A percentile compares a stretch with the other conserved stretches of the same genome.
Evolutionary conservation across 129 eudicot species (phyloP).

Genomic region (Pulicaria dysenterica): DNA sequence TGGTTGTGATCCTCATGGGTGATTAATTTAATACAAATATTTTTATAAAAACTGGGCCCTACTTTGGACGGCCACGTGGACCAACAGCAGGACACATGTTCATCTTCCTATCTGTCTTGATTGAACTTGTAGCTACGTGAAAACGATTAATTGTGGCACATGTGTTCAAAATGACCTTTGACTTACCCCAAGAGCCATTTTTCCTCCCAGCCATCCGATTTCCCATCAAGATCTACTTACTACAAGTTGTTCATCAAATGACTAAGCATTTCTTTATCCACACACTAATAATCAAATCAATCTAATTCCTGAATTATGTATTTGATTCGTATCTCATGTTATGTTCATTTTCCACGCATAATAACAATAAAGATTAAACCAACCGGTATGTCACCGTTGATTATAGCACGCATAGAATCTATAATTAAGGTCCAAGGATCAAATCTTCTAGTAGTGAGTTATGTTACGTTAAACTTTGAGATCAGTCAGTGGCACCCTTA

Average conservation of each 20-base stretch:
- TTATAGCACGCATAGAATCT: too few relatives aligned
- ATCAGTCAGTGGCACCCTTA: too few relatives aligned
- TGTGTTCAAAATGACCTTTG: conserved; percentile 25
- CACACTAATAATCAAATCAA: not conserved
- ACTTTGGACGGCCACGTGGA: conserved; percentile 37
- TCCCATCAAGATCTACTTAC: conserved; percentile 3
- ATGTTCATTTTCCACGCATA: conserved; percentile 10
- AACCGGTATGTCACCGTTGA: not conserved
- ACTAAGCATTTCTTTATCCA: not conserved
- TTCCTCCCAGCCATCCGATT: conserved; percentile 37
- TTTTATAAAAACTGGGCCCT: conserved; percentile 10
- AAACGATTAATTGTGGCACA: conserved; percentile 41
- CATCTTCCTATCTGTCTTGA: conserved; percentile 29
- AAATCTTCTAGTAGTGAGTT: too few relatives aligned
- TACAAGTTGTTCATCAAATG: not conserved
- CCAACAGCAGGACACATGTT: conserved; percentile 40
- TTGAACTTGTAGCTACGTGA: conserved; percentile 24
- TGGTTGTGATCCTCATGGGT: conserved; percentile 24
- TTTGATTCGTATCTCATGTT: conserved; percentile 10
- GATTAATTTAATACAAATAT: conserved; percentile 10
- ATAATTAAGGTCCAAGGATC: too few relatives aligned
- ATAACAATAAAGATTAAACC: not conserved
- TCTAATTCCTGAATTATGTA: conserved; percentile 22
- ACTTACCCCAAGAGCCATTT: conserved; percentile 36
- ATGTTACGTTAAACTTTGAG: too few relatives aligned